phyloP scores from a whole-genome alignment of 768 basidiomycete species.

The Rhodosporidiobolus odoratus region DNA sequence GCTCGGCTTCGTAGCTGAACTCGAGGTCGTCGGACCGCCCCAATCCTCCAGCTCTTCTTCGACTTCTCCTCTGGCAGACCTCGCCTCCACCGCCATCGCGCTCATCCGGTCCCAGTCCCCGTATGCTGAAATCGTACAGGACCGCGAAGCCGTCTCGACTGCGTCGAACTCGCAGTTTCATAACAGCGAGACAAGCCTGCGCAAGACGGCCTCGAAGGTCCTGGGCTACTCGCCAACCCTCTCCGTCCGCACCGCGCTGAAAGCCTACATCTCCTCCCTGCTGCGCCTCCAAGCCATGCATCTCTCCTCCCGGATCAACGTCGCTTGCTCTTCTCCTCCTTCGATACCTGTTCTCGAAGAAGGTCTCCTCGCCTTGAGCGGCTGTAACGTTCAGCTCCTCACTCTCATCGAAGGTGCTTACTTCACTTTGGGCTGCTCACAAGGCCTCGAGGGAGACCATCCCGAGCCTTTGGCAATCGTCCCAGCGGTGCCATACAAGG shows the following conservation, averaged over 20 bases:
- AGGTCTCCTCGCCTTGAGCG: constrained; percentile 37
- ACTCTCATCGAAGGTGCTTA: constrained; percentile 39
- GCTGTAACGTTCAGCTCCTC: constrained; percentile 40
- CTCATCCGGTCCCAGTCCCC: constrained; percentile 37
- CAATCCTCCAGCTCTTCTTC: background rate
- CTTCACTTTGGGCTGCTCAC: constrained; percentile 37
- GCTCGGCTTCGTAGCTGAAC: constrained; percentile 38
- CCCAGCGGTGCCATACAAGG: constrained; percentile 36
- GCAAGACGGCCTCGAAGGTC: constrained; percentile 26
- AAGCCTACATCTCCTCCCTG: constrained; percentile 32
- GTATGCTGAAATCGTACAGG: constrained; percentile 23
- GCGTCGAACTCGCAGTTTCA: constrained; percentile 15
- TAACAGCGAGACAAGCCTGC: constrained; percentile 23
- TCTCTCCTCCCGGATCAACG: constrained; percentile 32
- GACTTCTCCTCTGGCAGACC: constrained; percentile 27
- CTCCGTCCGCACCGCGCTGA: constrained; percentile 21
- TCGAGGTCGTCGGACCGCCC: constrained; percentile 37
- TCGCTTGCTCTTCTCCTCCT: constrained; percentile 41
- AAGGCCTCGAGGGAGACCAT: constrained; percentile 27
- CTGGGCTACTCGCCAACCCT: constrained; percentile 37
- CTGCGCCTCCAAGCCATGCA: constrained; percentile 31
- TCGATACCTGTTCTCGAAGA: constrained; percentile 39
- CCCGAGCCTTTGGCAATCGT: constrained; percentile 29
- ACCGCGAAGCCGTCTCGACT: background rate
- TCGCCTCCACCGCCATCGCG: constrained; percentile 27